Evolutionary conservation across 31 red algal species (phyloP).

Genomic region (Odonthalia washingtoniensis): DNA sequence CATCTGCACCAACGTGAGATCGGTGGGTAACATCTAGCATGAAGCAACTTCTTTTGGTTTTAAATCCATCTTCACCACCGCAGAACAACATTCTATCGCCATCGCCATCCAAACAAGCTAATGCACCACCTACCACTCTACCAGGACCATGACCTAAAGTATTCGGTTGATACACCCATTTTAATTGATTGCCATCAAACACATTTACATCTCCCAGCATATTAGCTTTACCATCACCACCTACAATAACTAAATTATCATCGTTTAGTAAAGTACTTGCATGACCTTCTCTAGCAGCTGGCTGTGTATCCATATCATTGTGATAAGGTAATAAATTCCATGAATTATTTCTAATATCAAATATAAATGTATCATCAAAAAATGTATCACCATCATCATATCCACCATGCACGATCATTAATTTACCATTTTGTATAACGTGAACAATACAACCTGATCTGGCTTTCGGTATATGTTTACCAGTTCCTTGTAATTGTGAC

Average conservation of each 20-base stretch:
- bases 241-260: constrained; percentile 43
- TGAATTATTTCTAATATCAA: constrained; percentile 44
- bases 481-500: constrained; percentile 41
- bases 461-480: constrained; percentile 23
- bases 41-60: neutral
- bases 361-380: constrained; percentile 73
- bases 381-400: constrained; percentile 65
- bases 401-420: constrained; percentile 69
- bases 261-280: constrained; percentile 39
- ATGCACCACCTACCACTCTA: constrained; percentile 42
- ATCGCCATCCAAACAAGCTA: constrained; percentile 27
- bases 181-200: constrained; percentile 55
- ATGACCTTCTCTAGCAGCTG: constrained; percentile 66
- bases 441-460: constrained; percentile 59
- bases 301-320: constrained; percentile 41
- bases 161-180: constrained; percentile 41
- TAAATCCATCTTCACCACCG: constrained; percentile 70
- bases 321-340: constrained; percentile 69
- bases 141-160: constrained; percentile 64
- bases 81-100: constrained; percentile 52
- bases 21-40: constrained; percentile 40
- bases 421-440: constrained; percentile 55
- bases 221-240: constrained; percentile 48
- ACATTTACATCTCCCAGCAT: constrained; percentile 37
- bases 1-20: constrained; percentile 44